A percentile compares a stretch with the other conserved stretches of the same genome.
Evolutionary conservation across 257 asterid genomes (phyloP).

Genomic region (Fraxinus anomala): DNA sequence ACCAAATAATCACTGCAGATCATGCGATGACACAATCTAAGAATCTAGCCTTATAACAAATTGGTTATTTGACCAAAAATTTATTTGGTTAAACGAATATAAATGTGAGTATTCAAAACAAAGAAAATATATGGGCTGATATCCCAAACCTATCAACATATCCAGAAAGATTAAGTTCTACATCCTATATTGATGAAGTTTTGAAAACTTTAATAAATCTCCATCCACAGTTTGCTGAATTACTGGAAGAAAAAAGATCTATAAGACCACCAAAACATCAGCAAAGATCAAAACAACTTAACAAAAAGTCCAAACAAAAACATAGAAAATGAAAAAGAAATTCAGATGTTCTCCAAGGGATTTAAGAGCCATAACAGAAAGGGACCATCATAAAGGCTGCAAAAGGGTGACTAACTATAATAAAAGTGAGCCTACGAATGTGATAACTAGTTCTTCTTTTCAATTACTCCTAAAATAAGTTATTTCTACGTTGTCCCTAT

Average conservation of each 20-base stretch:
- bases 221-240: not conserved
- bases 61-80: not conserved
- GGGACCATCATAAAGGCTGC: not conserved
- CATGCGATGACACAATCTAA: not conserved
- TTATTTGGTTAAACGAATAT: too few species aligned
- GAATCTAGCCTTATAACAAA: not conserved
- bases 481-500: not conserved
- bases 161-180: not conserved
- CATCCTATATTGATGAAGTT: not conserved
- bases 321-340: not conserved
- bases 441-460: not conserved
- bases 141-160: too few species aligned
- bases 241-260: not conserved
- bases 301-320: not conserved
- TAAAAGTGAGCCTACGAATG: not conserved
- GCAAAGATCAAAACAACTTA: not conserved
- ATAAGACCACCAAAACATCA: not conserved
- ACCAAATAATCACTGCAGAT: not conserved
- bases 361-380: not conserved
- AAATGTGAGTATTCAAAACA: too few species aligned
- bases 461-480: not conserved
- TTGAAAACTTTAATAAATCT: not conserved
- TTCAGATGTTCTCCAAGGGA: not conserved
- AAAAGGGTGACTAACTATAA: not conserved
- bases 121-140: too few species aligned